Evolutionary conservation across 257 asterid genomes (phyloP).

Genomic region (Nicotiana otophora): DNA sequence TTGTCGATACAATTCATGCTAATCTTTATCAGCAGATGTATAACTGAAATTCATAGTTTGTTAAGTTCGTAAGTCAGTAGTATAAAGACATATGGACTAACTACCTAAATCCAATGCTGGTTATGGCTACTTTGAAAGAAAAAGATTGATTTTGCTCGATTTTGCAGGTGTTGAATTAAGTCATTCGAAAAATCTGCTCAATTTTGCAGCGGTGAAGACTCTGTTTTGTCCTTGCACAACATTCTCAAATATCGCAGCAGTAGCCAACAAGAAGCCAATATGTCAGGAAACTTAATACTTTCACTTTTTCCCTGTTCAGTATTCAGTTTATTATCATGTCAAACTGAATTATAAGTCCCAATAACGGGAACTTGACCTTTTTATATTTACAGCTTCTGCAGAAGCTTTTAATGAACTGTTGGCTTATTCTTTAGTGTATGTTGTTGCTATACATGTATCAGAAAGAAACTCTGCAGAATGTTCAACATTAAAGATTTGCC

Average conservation of each 20-base stretch:
- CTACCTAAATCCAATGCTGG: background rate
- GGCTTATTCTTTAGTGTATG: slow-evolving; percentile 72
- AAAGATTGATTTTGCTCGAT: too few relatives aligned
- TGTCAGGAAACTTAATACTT: slow-evolving; percentile 37
- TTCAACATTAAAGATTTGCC: slow-evolving; percentile 45
- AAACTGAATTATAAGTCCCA: background rate
- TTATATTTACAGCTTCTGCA: slow-evolving; percentile 56
- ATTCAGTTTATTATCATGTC: background rate
- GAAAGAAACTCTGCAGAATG: slow-evolving; percentile 46
- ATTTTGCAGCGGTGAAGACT: slow-evolving; percentile 59
- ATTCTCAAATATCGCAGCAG: slow-evolving; percentile 59
- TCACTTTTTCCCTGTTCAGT: background rate
- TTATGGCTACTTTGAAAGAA: too few relatives aligned
- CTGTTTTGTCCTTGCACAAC: slow-evolving; percentile 66
- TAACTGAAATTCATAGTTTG: too few relatives aligned
- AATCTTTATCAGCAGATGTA: too few relatives aligned
- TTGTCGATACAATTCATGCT: too few relatives aligned
- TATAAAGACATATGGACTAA: too few relatives aligned
- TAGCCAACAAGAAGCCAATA: slow-evolving; percentile 48
- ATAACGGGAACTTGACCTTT: background rate
- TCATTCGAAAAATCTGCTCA: background rate
- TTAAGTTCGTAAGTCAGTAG: too few relatives aligned
- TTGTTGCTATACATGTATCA: slow-evolving; percentile 78
- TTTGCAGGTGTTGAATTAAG: background rate
- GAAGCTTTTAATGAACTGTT: slow-evolving; percentile 70